Evolutionary conservation across 2,329 filamentous ascomycete genomes (phyloP).

Genomic region (Alternaria arbusti): DNA sequence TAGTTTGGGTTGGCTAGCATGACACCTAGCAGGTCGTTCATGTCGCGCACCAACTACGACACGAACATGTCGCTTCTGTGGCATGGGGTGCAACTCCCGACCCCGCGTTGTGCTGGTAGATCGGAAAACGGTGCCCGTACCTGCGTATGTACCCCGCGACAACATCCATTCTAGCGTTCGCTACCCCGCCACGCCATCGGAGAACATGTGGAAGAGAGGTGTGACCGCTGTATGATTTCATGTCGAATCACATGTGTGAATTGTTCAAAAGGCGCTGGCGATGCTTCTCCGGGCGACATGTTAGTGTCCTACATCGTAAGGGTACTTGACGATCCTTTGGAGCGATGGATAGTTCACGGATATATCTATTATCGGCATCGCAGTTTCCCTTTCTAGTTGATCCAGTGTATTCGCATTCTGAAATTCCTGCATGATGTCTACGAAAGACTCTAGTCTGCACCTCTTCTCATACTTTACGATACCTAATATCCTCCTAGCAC

Average conservation of each 20-base stretch:
- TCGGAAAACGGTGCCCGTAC: neutral
- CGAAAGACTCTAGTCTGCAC: neutral
- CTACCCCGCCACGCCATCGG: neutral
- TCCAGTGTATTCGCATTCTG: neutral
- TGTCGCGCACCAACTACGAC: too few relatives aligned
- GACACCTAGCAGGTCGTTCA: neutral
- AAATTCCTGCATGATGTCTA: neutral
- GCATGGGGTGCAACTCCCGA: neutral
- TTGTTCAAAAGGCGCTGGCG: neutral
- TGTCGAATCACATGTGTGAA: neutral
- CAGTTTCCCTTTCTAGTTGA: neutral
- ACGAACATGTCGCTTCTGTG: neutral
- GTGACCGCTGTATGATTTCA: neutral
- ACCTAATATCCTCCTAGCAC: neutral
- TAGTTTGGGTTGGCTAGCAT: neutral
- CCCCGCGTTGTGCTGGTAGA: neutral
- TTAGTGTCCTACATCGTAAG: neutral
- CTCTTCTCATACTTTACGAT: neutral
- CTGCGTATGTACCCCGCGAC: neutral
- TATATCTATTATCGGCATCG: neutral
- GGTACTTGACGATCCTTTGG: neutral
- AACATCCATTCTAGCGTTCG: neutral
- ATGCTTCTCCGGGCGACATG: neutral
- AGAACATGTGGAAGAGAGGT: neutral
- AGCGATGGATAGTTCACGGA: neutral